Evolutionary conservation across 768 basidiomycete species (phyloP).

Genomic region (Mycena rebaudengoi): DNA sequence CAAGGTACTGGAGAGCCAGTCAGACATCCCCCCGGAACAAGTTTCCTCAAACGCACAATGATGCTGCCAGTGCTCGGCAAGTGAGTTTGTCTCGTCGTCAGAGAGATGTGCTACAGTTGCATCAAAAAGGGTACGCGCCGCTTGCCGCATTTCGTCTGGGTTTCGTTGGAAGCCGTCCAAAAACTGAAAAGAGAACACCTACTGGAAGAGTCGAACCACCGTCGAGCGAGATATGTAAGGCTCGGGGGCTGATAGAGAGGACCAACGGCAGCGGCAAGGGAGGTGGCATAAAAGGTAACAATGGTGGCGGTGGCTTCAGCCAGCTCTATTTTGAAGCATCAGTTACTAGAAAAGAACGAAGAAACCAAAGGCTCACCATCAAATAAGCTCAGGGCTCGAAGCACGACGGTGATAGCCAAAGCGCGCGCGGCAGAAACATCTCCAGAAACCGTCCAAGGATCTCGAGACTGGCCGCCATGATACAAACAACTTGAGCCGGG

Average conservation of each 20-base stretch:
- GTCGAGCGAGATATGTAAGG: slow-evolving; percentile 73
- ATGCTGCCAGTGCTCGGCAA: slow-evolving; percentile 73
- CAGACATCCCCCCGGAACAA: not conserved
- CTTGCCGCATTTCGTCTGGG: slow-evolving; percentile 79
- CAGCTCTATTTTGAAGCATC: slow-evolving; percentile 55
- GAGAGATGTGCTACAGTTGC: slow-evolving; percentile 71
- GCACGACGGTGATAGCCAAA: slow-evolving; percentile 69
- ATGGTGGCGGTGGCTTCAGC: slow-evolving; percentile 76
- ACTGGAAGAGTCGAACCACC: slow-evolving; percentile 85
- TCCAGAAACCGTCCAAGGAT: slow-evolving; percentile 79
- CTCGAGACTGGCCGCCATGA: slow-evolving; percentile 41
- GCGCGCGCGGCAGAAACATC: slow-evolving; percentile 75
- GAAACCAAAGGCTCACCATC: slow-evolving; percentile 56
- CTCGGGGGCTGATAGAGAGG: slow-evolving; percentile 70
- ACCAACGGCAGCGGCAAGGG: slow-evolving; percentile 71
- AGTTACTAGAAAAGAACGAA: slow-evolving; percentile 1
- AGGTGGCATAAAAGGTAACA: slow-evolving; percentile 82
- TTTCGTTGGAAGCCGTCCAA: slow-evolving; percentile 3
- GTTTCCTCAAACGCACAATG: slow-evolving; percentile 53
- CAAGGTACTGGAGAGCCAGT: slow-evolving; percentile 59
- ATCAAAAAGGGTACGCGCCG: slow-evolving; percentile 82
- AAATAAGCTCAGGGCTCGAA: slow-evolving; percentile 77
- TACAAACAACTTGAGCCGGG: slow-evolving; percentile 52
- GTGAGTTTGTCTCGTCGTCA: slow-evolving; percentile 67
- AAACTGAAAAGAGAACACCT: too few species aligned